Base-by-base conservation (phyloP, 2,329 filamentous ascomycete species). In the Ploettnerulaceae sp. region DNA sequence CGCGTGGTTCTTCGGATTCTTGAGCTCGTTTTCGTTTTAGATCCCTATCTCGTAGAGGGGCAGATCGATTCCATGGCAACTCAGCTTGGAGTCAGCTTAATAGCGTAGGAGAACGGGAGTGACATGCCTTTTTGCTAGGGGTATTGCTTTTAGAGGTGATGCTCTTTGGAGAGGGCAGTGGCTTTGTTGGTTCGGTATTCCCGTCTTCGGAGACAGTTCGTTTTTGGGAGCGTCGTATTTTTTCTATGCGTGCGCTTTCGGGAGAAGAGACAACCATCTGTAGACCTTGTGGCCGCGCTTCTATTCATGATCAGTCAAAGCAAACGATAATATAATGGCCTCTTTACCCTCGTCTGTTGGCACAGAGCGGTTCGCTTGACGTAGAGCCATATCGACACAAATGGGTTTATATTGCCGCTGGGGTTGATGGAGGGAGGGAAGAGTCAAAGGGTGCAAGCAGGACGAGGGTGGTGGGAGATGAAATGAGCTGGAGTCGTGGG, bases 321-420 rank as follows among this genome's bases (percentile, higher is more conserved):
- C 17, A 32, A 6, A 15, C 12, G 17, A 7, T 18, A 35, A 35
- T 11, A 20, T 8, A 35, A 35, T 35, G 6, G 32, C 32, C n/a
- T n/a, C n/a, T n/a, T 35, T 35, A 15, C 32, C 32, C 25, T 38
- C 8, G 20, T 33, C 33, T 45, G 38, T 37, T 37, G 25, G 43
- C 43, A 37, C 24, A 11, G 25, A 45, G 32, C 14, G n/a, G 28
- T 35, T 45, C 29, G 32, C 41, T 45, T 45, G 25, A 31, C 20
- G 31, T 24, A n/a, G 33, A 32, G 41, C 41, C 25, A 45, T 48
- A 45, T 45, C 36, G 24, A 49, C 22, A 48, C 21, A 52, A 50
- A 49, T 49, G 37, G 32, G 43, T 42, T 51, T 53, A 53, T 51
- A 51, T 53, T 55, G 36, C 50, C 50, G 49, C 42, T 45, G 47